Conservation (phyloP, 2,329 filamentous ascomycete species). For the Orbilia quercus region DNA sequence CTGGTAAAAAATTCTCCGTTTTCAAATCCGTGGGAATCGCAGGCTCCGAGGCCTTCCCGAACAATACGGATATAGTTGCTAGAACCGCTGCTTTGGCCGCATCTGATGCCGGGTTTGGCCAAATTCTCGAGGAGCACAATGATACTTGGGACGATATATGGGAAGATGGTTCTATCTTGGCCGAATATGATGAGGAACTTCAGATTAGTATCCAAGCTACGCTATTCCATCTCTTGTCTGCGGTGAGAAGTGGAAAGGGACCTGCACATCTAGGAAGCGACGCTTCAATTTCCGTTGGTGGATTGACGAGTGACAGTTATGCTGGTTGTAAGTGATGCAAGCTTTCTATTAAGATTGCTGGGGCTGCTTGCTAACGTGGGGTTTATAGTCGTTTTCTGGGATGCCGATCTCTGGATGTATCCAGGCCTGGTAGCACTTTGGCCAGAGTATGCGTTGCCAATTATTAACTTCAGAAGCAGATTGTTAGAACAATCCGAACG, state of each 20-base stretch:
- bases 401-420: slow-evolving; percentile 75
- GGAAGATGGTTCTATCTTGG: slow-evolving; percentile 70
- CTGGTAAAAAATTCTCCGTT: slow-evolving; percentile 69
- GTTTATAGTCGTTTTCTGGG: slow-evolving; percentile 69
- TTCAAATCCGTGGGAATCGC: slow-evolving; percentile 77
- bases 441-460: slow-evolving; percentile 72
- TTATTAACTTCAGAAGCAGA: slow-evolving; percentile 73
- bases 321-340: slow-evolving; percentile 65
- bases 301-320: slow-evolving; percentile 75
- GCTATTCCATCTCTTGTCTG: slow-evolving; percentile 70
- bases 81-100: slow-evolving; percentile 68
- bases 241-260: slow-evolving; percentile 65
- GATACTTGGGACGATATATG: slow-evolving; percentile 73
- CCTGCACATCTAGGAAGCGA: slow-evolving; percentile 69
- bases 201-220: slow-evolving; percentile 70
- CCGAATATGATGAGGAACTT: slow-evolving; percentile 64
- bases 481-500: slow-evolving; percentile 70
- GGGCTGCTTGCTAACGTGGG: slow-evolving; percentile 19
- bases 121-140: slow-evolving; percentile 69
- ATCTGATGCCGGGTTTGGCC: slow-evolving; percentile 68
- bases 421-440: slow-evolving; percentile 74
- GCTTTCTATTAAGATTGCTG: too few species aligned
- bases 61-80: slow-evolving; percentile 65
- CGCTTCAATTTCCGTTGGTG: slow-evolving; percentile 76
- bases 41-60: slow-evolving; percentile 74